Evolutionary conservation across 345 rosid species (phyloP), one percentile per base, ranked within the genome.

Genomic region (Pelargonium nanum): DNA sequence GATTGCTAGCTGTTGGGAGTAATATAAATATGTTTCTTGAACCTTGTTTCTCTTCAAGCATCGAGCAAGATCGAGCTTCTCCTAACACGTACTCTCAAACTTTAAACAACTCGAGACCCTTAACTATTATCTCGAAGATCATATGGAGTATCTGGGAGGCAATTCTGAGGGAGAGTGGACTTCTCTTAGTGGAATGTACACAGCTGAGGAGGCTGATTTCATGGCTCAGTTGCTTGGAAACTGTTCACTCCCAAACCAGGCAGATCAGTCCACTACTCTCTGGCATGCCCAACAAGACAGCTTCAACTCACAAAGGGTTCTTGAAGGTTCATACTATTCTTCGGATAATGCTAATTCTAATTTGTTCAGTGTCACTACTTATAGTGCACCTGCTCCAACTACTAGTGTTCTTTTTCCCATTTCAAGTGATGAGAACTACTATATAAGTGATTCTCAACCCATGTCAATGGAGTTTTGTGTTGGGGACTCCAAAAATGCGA

Each of bases 191-290:
- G 89, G 81, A 56, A 70, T 82, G 69, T 74, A 68, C 58, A 70
- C 86, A 23, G 60, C 68, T 48, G 92, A 90, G 53, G 97, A 91
- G 70, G 78, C 82, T 53, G 85, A 91, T 58, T 83, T 87, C 80
- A 73, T 83, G 87, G 82, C 81, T 30, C 85, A 84, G 24, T 72
- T 88, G 72, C 83, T 85, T 1, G 0, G 12, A 34, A 34, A 34
- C 45, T 10, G 13, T 15, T 4, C 45, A 34, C 12, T 40, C 15
- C 17, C 48, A 40, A 40, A 17, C 48, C 48, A 2, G 32, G 7
- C 3, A 3, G 32, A 28, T 28, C 32, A n/a, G n/a, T 28, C 32
- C 3, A 2, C 32, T 7, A 28, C 32, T 7, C 32, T 28, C 32
- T 28, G 32, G 32, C 32, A 28, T 28, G 32, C 32, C 32, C 32